Base-by-base conservation (phyloP, 1,139 yeast genomes). In the Magnusiomyces suaveolens region DNA sequence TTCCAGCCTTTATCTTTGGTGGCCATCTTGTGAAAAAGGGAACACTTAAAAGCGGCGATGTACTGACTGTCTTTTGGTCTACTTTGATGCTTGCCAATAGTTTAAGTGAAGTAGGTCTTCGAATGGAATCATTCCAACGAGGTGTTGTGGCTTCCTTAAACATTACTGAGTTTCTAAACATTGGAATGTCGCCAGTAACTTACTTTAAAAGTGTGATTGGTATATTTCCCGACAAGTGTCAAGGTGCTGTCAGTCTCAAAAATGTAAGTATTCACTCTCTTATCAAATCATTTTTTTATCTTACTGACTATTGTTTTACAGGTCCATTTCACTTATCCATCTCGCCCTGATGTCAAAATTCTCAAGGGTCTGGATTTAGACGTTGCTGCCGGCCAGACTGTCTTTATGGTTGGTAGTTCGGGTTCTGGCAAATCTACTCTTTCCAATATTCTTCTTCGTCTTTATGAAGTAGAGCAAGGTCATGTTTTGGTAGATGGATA, bases 361-460 rank as follows among this genome's bases (percentile, higher is more conserved):
- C 66, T 90, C 21, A 66, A 75, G 0, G 60, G 76, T 50, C 71
- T 84, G 1, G 64, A 69, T 21, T 59, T 86, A 46, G 60, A 63
- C 1, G 70, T 90, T 36, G 68, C 72, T 3, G 67, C 78, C 0
- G 76, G 79, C 1, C 62, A 72, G 43, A 65, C 79, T 21, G 81
- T 83, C 2, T 90, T 80, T 62, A 68, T 92, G 1, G 78, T 92
- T 51, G 98, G 98, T 0, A 75, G 77, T 58, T 88, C 97, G 0
- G 98, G 98, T 0, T 82, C 92, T 0, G 98, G 98, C 0, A 92
- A 92, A 66, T 88, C 97, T 0, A 86, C 97, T 0, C 60, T 92
- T 12, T 79, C 85, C 0, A 78, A 78, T 49, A 67, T 92, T 2
- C 63, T 92, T 1, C 66, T 84, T 57, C 78, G 78, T 33, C 75